phyloP scores from a whole-genome alignment of 202 grass and related monocot genomes.

The Saccharum hybrid region DNA sequence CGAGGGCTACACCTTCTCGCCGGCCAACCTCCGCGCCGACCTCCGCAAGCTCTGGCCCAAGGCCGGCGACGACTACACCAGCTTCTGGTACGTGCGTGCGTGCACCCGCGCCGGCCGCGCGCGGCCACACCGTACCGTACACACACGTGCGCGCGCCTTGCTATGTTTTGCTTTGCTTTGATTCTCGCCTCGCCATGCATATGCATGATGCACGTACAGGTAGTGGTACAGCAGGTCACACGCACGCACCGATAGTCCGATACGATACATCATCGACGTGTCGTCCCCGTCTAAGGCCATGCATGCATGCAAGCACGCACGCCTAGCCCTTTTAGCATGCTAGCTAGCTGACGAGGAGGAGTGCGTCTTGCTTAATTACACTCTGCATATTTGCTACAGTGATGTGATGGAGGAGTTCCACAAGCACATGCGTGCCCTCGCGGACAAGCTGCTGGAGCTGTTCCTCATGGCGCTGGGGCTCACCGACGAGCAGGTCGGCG shows the following conservation, averaged over 20 bases:
- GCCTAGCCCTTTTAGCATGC: background rate
- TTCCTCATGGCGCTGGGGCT: conserved; percentile 70
- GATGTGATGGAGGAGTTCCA: conserved; percentile 79
- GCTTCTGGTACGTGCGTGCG: conserved; percentile 65
- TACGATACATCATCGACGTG: background rate
- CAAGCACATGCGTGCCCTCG: conserved; percentile 51
- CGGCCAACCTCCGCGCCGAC: conserved; percentile 50
- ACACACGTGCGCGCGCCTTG: background rate
- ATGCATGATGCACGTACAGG: background rate
- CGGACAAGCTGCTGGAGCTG: conserved; percentile 46
- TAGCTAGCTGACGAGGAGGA: background rate
- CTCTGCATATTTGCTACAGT: conserved; percentile 27
- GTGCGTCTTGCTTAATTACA: background rate
- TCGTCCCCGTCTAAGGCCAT: background rate
- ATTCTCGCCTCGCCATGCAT: background rate
- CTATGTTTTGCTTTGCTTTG: background rate
- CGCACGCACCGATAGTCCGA: background rate
- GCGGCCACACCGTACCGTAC: background rate
- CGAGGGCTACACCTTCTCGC: conserved; percentile 86
- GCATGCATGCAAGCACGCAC: background rate
- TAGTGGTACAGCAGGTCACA: background rate
- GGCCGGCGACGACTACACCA: conserved; percentile 61
- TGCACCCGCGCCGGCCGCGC: too few relatives aligned
- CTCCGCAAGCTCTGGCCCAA: conserved; percentile 88
- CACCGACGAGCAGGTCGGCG: conserved; percentile 50